A percentile compares a stretch with the other conserved stretches of the same genome.
Evolutionary conservation across 805 yeast species (phyloP).

Genomic region (Saccharomycopsis olivae): DNA sequence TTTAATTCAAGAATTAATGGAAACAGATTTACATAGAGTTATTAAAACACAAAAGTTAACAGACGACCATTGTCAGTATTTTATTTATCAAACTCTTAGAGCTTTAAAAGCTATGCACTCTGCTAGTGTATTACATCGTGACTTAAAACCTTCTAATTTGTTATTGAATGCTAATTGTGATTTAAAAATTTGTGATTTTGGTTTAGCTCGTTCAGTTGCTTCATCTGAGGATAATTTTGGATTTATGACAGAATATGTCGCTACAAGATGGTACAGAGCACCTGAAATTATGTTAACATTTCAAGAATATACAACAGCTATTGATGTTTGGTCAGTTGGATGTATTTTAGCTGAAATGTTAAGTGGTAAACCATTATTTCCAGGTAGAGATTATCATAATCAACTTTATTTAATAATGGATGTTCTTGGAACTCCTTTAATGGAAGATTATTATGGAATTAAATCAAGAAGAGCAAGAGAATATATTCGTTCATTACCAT

Average conservation of each 20-base stretch:
- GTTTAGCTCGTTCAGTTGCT: constrained; percentile 50
- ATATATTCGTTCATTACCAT: constrained; percentile 59
- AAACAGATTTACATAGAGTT: constrained; percentile 57
- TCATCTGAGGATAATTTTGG: constrained; percentile 39
- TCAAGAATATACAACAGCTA: constrained; percentile 64
- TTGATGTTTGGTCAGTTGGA: constrained; percentile 76
- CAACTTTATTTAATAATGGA: constrained; percentile 59
- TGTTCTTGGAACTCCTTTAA: constrained; percentile 61
- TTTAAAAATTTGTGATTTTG: constrained; percentile 71
- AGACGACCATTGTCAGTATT: constrained; percentile 62
- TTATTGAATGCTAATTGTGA: constrained; percentile 62
- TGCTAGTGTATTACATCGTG: constrained; percentile 67
- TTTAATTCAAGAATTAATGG: constrained; percentile 69
- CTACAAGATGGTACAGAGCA: constrained; percentile 79
- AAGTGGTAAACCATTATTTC: constrained; percentile 52
- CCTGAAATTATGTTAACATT: constrained; percentile 74
- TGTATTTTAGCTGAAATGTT: constrained; percentile 68
- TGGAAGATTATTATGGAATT: constrained; percentile 64
- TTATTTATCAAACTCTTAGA: constrained; percentile 57
- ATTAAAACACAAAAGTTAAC: constrained; percentile 45
- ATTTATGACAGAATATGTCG: constrained; percentile 69
- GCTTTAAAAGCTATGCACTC: constrained; percentile 64
- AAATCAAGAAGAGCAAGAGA: constrained; percentile 69
- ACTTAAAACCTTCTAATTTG: constrained; percentile 65
- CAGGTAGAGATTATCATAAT: constrained; percentile 65